Conservation (phyloP, 1,284 basidiomycete genomes). For the Boletus sp. region DNA sequence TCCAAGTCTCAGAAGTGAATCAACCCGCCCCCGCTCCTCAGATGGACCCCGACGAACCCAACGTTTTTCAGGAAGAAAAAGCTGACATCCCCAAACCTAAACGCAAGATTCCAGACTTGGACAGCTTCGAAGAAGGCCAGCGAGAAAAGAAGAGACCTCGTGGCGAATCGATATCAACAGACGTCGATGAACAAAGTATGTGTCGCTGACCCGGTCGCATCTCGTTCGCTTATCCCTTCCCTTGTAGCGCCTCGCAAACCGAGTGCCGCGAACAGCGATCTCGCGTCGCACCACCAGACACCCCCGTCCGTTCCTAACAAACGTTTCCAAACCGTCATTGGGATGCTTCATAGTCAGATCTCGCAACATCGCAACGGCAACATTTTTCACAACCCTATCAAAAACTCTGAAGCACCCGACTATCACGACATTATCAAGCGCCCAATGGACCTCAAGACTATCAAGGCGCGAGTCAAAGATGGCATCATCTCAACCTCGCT, state of each 20-base stretch:
- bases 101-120: constrained; percentile 64
- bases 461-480: constrained; percentile 82
- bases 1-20: constrained; percentile 17
- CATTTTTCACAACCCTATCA: constrained; percentile 91
- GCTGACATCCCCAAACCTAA: constrained; percentile 51
- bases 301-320: constrained; percentile 53
- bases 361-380: constrained; percentile 84
- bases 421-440: constrained; percentile 90
- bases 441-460: constrained; percentile 92
- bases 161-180: constrained; percentile 59
- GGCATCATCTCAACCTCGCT: constrained; percentile 78
- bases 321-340: constrained; percentile 80
- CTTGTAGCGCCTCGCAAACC: constrained; percentile 30
- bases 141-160: constrained; percentile 67
- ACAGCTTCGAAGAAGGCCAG: constrained; percentile 50
- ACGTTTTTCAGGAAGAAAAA: constrained; percentile 21
- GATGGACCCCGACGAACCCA: constrained; percentile 28
- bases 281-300: constrained; percentile 30
- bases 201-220: too few relatives aligned
- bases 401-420: constrained; percentile 83
- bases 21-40: constrained; percentile 1
- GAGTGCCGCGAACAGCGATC: constrained; percentile 22
- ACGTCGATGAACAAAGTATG: constrained; percentile 64
- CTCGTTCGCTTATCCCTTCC: constrained; percentile 14
- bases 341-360: constrained; percentile 80